A percentile compares a stretch with the other conserved stretches of the same genome.
Evolutionary conservation across 768 basidiomycete genomes (phyloP).

Genomic region (Leccinum longicurvipes): DNA sequence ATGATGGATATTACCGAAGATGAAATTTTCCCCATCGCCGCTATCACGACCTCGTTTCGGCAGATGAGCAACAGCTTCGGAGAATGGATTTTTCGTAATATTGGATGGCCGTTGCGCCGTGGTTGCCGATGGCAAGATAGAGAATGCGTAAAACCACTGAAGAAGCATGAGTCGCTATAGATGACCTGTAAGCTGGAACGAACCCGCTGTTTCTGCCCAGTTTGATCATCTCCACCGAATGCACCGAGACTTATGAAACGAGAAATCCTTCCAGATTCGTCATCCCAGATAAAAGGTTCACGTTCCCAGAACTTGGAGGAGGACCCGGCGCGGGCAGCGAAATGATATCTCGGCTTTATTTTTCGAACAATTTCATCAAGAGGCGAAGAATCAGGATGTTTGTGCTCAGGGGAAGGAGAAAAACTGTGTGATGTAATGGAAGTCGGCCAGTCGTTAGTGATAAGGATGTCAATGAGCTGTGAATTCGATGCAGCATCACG

Average conservation of each 20-base stretch:
- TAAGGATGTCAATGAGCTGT: conserved; percentile 73
- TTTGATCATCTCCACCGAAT: conserved; percentile 64
- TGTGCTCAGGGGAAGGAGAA: conserved; percentile 43
- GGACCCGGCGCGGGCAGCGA: conserved; percentile 63
- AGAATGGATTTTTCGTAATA: conserved; percentile 69
- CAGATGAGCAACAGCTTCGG: conserved; percentile 34
- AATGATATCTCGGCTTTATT: conserved; percentile 84
- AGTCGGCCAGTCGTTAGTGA: conserved; percentile 77
- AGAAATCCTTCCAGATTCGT: conserved; percentile 61
- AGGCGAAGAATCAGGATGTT: conserved; percentile 47
- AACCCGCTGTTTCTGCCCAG: conserved; percentile 82
- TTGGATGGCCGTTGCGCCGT: conserved; percentile 52
- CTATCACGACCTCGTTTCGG: conserved; percentile 54
- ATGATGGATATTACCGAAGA: conserved; percentile 62
- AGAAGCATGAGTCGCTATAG: conserved; percentile 6
- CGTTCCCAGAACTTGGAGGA: conserved; percentile 90
- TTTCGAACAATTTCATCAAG: conserved; percentile 62
- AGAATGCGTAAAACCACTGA: conserved; percentile 98
- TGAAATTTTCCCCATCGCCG: conserved; percentile 55
- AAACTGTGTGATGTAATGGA: conserved; percentile 60
- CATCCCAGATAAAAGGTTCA: conserved; percentile 87
- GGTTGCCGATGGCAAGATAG: conserved; percentile 57
- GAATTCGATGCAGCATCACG: conserved; percentile 58
- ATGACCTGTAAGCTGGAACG: conserved; percentile 25
- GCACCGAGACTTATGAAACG: conserved; percentile 82